Evolutionary conservation across 805 yeast species (phyloP), one percentile per base, ranked within the genome.

Genomic region (Saturnispora sanitii): DNA sequence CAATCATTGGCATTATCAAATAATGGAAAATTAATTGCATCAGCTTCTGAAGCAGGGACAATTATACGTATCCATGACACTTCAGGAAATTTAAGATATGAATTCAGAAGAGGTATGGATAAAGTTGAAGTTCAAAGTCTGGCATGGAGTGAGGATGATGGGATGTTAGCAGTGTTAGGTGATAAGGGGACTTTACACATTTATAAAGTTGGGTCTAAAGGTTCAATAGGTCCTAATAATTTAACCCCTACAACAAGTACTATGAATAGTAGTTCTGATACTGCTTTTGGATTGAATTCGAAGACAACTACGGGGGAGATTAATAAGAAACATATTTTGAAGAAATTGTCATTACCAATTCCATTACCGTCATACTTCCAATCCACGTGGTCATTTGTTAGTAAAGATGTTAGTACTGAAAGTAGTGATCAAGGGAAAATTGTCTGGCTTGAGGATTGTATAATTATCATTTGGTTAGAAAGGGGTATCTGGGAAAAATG

Each of bases 181-280:
- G 95, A 86, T 61, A 92, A 90, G 55, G 79, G 77, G 49, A 92
- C 98, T 0, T 62, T 92, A 40, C 98, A 92, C 60, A 74, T 90
- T 3, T 92, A 76, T 62, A 82, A 80, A 54, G 12, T 38, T 7
- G 23, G 22, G 8, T 65, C 54, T 6, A 23, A 18, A 16, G 41
- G n/a, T n/a, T n/a, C n/a, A n/a, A n/a, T n/a, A n/a, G n/a, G n/a
- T n/a, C n/a, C n/a, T n/a, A n/a, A n/a, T n/a, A n/a, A n/a, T n/a
- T n/a, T n/a, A n/a, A n/a, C n/a, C n/a, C n/a, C n/a, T n/a, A n/a
- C n/a, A n/a, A n/a, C n/a, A n/a, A n/a, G n/a, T n/a, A n/a, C n/a
- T n/a, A n/a, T n/a, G n/a, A n/a, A n/a, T n/a, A n/a, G n/a, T n/a
- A n/a, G n/a, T n/a, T n/a, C n/a, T n/a, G n/a, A n/a, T n/a, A n/a